A percentile compares a stretch with the other conserved stretches of the same genome.
Evolutionary conservation across 768 basidiomycete species (phyloP).

Genomic region (Terana coerulea): DNA sequence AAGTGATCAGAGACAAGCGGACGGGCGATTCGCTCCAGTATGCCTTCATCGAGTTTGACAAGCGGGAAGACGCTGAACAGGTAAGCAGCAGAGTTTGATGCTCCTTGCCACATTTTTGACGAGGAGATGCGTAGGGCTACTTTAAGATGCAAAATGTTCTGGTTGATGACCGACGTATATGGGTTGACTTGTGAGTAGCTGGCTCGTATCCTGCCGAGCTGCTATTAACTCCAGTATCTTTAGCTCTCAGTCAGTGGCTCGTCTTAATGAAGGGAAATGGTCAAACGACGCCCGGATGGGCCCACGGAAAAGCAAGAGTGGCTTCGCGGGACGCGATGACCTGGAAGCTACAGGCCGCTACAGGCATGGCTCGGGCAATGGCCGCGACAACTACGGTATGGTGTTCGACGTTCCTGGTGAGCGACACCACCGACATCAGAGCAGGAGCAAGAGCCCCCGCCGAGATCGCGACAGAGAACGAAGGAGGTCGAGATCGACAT

Average conservation of each 20-base stretch:
- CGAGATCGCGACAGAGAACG: constrained; percentile 23
- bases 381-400: constrained; percentile 60
- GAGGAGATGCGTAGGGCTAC: constrained; percentile 68
- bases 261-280: constrained; percentile 69
- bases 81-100: constrained; percentile 37
- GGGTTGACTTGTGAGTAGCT: constrained; percentile 94
- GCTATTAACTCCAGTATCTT: constrained; percentile 19
- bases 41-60: constrained; percentile 98
- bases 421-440: constrained; percentile 44
- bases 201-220: constrained; percentile 6
- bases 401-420: constrained; percentile 71
- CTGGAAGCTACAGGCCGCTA: constrained; percentile 72
- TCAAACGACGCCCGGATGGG: constrained; percentile 69
- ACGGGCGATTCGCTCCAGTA: constrained; percentile 97
- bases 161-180: constrained; percentile 95
- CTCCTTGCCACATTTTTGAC: no score
- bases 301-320: constrained; percentile 31
- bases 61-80: constrained; percentile 90
- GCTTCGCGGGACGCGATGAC: constrained; percentile 72
- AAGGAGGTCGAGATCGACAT: constrained; percentile 16
- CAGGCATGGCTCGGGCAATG: constrained; percentile 37
- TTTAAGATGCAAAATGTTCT: constrained; percentile 99
- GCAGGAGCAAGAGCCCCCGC: constrained; percentile 36
- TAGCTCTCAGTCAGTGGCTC: constrained; percentile 92
- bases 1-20: constrained; percentile 93